phyloP scores from a whole-genome alignment of 345 rosid genomes.

The Erodium maritimum region DNA sequence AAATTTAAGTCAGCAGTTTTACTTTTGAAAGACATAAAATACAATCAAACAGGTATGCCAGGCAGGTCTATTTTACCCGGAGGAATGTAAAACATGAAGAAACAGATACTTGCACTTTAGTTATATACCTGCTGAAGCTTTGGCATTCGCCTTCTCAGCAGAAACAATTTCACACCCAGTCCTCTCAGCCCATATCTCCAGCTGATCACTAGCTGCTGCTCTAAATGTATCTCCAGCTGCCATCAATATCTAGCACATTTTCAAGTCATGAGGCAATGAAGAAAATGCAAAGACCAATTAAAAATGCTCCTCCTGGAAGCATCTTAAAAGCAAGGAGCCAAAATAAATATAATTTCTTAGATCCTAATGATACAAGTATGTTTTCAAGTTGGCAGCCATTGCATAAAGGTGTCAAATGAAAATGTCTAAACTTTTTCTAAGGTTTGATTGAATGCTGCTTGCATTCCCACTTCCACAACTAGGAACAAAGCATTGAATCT shows the following conservation, averaged over 20 bases:
- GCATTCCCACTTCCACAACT: neutral
- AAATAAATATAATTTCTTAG: neutral
- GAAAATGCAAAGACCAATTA: neutral
- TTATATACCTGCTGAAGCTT: conserved; percentile 74
- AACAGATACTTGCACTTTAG: neutral
- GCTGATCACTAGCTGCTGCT: conserved; percentile 95
- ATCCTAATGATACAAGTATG: neutral
- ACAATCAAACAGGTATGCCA: too few species aligned
- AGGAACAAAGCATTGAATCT: too few species aligned
- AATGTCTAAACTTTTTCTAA: neutral
- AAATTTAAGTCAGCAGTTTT: neutral
- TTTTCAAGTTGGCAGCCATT: too few species aligned
- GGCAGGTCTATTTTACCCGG: too few species aligned
- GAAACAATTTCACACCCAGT: conserved; percentile 82
- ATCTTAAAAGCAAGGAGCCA: neutral
- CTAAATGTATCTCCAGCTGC: conserved; percentile 99
- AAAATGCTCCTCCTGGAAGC: neutral
- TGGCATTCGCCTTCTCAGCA: conserved; percentile 62
- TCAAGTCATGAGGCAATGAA: conserved; percentile 17
- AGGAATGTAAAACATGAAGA: neutral
- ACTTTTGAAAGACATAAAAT: too few species aligned
- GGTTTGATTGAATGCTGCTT: neutral
- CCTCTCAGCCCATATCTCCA: conserved; percentile 96
- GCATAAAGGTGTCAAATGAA: neutral
- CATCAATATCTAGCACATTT: conserved; percentile 56